A percentile compares a stretch with the other conserved stretches of the same genome.
These are phyloP conservation scores for Oropetium thomaeum DNA, from an alignment of 176 grass and related monocot genomes.

Conservation along the genomic window DNA sequence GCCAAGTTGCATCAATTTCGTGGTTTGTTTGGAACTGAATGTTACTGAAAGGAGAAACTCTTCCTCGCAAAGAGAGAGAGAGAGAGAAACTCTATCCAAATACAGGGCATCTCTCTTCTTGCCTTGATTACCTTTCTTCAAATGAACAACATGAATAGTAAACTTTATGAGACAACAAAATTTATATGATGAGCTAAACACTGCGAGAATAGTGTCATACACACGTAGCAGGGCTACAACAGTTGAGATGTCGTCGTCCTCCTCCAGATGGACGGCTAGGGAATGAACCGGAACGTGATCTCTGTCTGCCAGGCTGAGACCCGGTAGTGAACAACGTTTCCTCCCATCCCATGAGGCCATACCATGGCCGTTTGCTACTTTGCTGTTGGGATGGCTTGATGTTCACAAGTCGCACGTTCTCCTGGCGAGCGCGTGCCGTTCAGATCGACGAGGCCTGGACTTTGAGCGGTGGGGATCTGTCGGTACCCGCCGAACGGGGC, in stretches of 20 bases:
- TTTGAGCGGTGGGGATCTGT: background rate
- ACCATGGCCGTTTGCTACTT: background rate
- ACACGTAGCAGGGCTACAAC: too few species aligned
- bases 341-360: background rate
- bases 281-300: background rate
- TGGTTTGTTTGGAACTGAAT: background rate
- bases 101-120: background rate
- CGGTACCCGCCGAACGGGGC: background rate
- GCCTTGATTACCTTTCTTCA: background rate
- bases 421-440: background rate
- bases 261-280: too few species aligned
- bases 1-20: slow-evolving; percentile 16
- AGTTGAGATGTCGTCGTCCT: too few species aligned
- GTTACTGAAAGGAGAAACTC: slow-evolving; percentile 1
- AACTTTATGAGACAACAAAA: too few species aligned
- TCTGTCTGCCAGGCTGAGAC: background rate
- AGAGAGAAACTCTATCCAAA: background rate
- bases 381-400: too few species aligned
- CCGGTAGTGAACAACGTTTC: background rate
- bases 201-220: too few species aligned
- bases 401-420: slow-evolving; percentile 20
- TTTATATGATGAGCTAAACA: too few species aligned
- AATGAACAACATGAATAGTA: too few species aligned
- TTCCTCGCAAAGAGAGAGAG: too few species aligned
- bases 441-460: background rate